Conservation (phyloP, 139 green algal species). For the Raphidocelis subcapitata region DNA sequence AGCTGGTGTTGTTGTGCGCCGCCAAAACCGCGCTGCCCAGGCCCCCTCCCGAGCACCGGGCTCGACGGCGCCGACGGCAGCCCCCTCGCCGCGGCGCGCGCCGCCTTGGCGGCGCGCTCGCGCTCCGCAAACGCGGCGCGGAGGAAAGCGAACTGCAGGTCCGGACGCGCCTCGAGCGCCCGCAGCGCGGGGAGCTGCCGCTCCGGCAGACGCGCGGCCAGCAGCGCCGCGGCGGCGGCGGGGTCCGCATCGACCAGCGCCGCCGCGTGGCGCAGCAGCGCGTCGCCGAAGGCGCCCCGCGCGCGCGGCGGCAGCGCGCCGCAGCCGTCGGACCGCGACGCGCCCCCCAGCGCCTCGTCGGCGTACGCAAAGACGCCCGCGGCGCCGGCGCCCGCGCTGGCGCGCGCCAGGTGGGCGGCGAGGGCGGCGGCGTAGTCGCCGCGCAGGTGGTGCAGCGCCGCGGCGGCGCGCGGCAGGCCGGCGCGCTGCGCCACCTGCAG, state of each 20-base stretch:
- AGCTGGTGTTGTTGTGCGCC: not conserved
- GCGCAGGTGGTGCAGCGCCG: conserved; percentile 40
- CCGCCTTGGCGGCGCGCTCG: not conserved
- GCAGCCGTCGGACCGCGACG: no score
- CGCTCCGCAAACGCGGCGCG: conserved; percentile 22
- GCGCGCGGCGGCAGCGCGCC: no score
- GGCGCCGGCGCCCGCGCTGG: not conserved
- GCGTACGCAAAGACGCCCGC: not conserved
- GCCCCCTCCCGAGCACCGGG: conserved; percentile 9
- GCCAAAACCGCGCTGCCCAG: not conserved
- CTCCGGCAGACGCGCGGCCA: conserved; percentile 2
- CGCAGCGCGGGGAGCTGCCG: conserved; percentile 23
- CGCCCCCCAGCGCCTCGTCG: not conserved
- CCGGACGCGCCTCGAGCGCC: conserved; percentile 6
- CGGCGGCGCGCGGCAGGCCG: conserved; percentile 18
- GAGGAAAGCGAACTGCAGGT: conserved; percentile 45
- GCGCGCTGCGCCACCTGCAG: conserved; percentile 8
- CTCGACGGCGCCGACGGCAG: conserved; percentile 1
- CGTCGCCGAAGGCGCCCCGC: conserved; percentile 3
- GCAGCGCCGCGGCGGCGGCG: conserved; percentile 30
- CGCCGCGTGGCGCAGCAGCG: conserved; percentile 20
- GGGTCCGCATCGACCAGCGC: conserved; percentile 27
- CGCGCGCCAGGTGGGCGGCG: conserved; percentile 20
- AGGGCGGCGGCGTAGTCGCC: conserved; percentile 33
- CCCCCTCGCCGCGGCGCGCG: not conserved